Percentiles rank a stretch among this genome's conserved stretches.
These are phyloP conservation scores for Protea cynaroides DNA, from an alignment of 164 flowering plant genomes.

Conservation along the genomic window DNA sequence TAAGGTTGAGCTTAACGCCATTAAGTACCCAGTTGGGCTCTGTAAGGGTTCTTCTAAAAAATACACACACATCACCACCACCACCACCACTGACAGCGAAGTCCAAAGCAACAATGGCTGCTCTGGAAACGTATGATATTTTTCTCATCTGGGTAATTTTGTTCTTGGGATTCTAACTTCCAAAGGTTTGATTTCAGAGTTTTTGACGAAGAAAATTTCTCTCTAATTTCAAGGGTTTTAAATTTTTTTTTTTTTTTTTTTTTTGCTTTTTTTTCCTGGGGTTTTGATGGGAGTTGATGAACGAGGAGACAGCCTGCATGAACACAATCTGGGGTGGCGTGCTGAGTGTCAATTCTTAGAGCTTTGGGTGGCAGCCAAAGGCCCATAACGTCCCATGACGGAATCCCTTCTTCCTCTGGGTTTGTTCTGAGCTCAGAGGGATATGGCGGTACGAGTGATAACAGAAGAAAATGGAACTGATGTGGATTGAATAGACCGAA, in stretches of 20 bases:
- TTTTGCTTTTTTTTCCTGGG: not conserved
- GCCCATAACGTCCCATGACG: no score
- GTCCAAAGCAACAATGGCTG: not conserved
- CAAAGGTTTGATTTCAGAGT: no score
- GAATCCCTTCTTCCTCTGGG: no score
- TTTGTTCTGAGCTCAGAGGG: no score
- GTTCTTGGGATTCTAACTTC: not conserved
- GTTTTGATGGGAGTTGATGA: no score
- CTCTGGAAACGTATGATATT: not conserved
- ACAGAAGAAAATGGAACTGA: no score
- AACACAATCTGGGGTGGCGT: constrained; percentile 6
- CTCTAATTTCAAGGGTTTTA: constrained; percentile 4
- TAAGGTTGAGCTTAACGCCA: constrained; percentile 37
- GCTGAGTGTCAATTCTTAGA: not conserved
- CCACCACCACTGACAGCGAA: not conserved
- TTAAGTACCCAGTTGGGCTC: constrained; percentile 34
- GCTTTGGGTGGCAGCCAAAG: not conserved
- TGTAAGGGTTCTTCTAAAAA: constrained; percentile 18
- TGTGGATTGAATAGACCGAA: no score
- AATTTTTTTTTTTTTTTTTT: no score
- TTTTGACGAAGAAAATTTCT: not conserved
- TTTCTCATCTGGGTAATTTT: not conserved
- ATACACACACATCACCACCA: not conserved
- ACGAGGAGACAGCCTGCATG: constrained; percentile 5
- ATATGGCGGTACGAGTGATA: no score